Evolutionary conservation across 139 green algal species (phyloP), one percentile per base, ranked within the genome.

Genomic region (Chlorella sp.): DNA sequence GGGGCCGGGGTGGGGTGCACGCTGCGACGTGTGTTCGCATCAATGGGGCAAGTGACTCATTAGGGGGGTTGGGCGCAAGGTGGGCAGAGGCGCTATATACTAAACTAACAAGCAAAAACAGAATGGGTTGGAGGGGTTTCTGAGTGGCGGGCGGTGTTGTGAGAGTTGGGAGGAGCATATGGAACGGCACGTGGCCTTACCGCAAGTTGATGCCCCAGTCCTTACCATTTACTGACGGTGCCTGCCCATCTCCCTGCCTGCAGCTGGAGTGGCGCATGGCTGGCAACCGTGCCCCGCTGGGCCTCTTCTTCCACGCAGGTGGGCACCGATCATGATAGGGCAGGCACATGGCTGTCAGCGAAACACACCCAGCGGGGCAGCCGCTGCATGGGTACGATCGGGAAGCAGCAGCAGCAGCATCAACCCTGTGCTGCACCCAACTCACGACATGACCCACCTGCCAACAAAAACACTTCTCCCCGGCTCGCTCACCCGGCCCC

Each of bases 291-390:
- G 83, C 83, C 37, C 83, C 83, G 5, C 83, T 87, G 61, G 83
- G 83, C 64, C 64, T 87, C 16, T 87, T 87, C 83, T 87, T 87
- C 66, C 83, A 87, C 37, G 83, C 83, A 30, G 83, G 83, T 87
- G 64, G 24, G 83, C 34, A 1, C 22, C 42, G 16, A n/a, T n/a
- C n/a, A n/a, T n/a, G n/a, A n/a, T n/a, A 80, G 73, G 15, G 7
- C 15, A 1, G 32, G 73, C 3, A 12, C 32, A 7, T 30, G 1
- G 73, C 21, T 12, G 64, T 9, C 64, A 26, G 48, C 48, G 7
- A 57, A 57, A 9, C 48, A 16, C 48, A 57, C 48, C 48, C 7
- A 57, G n/a, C 48, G 48, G 48, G 9, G 9, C 48, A 9, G 48
- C 48, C 5, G 48, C 48, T 57, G 64, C 64, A 5, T 71, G 11